Percentiles rank a stretch among this genome's conserved stretches.
These are phyloP conservation scores for Lupinus albus DNA, from an alignment of 306 rosid species.

Conservation along the genomic window DNA sequence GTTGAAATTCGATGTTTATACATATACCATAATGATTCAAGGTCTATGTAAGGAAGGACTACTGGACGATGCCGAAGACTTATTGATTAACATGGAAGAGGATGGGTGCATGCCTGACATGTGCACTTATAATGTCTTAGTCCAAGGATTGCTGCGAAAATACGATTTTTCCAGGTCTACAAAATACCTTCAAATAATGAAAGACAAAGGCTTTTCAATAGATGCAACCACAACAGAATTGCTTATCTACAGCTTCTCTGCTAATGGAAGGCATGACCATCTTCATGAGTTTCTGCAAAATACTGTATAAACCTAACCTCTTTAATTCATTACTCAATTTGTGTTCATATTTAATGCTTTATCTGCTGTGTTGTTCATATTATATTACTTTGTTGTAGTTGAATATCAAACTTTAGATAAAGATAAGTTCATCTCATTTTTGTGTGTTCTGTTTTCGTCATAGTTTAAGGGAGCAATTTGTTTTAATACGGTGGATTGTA, in stretches of 20 bases:
- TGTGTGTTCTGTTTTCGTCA: neutral
- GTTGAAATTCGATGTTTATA: neutral
- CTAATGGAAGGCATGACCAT: neutral
- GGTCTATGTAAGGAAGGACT: slow-evolving; percentile 14
- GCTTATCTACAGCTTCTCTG: neutral
- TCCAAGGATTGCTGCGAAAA: slow-evolving; percentile 1
- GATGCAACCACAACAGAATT: neutral
- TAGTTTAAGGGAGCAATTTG: no score
- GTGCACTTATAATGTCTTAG: neutral
- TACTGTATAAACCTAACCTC: neutral
- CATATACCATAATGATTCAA: slow-evolving; percentile 19
- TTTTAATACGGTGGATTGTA: no score
- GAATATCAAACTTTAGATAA: neutral
- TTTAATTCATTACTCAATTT: neutral
- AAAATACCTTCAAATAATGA: slow-evolving; percentile 13
- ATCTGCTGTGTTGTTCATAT: neutral
- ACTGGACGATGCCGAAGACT: neutral
- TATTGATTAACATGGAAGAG: slow-evolving; percentile 4
- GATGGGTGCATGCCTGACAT: neutral
- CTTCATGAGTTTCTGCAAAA: neutral
- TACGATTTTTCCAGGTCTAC: neutral
- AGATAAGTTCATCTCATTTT: neutral
- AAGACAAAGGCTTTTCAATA: neutral
- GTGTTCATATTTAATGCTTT: neutral
- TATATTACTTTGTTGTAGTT: neutral